Conservation (phyloP, 2,329 filamentous ascomycete species). For the Cordyceps tenuipes region DNA sequence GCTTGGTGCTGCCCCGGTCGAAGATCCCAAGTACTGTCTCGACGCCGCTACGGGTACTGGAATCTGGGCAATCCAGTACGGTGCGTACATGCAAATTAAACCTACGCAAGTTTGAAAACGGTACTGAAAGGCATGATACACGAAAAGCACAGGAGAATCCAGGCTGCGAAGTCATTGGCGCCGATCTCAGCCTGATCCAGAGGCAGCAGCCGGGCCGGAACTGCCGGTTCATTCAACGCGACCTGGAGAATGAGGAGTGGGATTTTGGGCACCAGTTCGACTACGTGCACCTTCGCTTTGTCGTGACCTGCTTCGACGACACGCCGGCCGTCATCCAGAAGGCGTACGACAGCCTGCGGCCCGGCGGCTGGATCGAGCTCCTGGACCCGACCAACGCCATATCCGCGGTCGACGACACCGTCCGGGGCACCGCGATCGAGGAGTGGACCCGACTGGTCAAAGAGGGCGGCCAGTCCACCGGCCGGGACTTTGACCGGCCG, state of each 20-base stretch:
- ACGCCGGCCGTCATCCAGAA: not conserved
- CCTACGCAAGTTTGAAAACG: not conserved
- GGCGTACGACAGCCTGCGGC: not conserved
- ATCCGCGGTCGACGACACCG: not conserved
- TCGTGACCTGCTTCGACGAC: not conserved
- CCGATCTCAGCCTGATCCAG: not conserved
- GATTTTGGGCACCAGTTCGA: not conserved
- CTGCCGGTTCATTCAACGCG: not conserved
- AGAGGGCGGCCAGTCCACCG: not conserved
- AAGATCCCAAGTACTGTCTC: not conserved
- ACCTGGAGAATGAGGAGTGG: not conserved
- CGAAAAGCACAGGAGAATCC: not conserved
- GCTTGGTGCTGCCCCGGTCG: not conserved
- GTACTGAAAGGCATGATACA: no score
- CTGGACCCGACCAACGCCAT: not conserved
- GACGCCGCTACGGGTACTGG: not conserved
- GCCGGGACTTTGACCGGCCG: not conserved
- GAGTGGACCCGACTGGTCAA: not conserved
- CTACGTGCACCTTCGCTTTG: not conserved
- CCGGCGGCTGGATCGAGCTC: conserved; percentile 1
- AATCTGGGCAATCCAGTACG: not conserved
- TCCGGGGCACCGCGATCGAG: not conserved
- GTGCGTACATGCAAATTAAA: not conserved
- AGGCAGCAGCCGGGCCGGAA: not conserved
- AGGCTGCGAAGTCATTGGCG: not conserved